These are phyloP conservation scores for Pochonia chlamydosporia DNA, from an alignment of 2,329 filamentous ascomycete genomes.

Conservation along the genomic window DNA sequence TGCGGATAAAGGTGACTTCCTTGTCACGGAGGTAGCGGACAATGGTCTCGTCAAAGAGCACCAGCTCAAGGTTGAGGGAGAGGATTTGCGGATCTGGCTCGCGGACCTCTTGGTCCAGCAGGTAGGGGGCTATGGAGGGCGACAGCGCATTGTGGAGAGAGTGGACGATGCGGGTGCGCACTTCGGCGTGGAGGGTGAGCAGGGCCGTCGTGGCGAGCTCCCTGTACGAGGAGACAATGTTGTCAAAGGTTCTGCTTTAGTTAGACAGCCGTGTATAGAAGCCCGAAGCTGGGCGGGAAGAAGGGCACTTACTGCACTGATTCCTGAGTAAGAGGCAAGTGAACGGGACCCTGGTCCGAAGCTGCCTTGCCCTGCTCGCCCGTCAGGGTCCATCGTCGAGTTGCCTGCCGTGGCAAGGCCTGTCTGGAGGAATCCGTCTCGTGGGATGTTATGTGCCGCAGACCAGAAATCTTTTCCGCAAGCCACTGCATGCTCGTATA, in stretches of 20 bases:
- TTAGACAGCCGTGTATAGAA: slow-evolving; percentile 15
- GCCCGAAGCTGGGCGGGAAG: background rate
- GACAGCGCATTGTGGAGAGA: slow-evolving; percentile 63
- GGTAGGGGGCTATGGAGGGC: slow-evolving; percentile 54
- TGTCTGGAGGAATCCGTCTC: slow-evolving; percentile 60
- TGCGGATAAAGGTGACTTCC: slow-evolving; percentile 71
- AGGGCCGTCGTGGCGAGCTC: slow-evolving; percentile 74
- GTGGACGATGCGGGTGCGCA: slow-evolving; percentile 78
- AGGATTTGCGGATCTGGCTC: slow-evolving; percentile 77
- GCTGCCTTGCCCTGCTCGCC: slow-evolving; percentile 54
- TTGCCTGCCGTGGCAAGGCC: slow-evolving; percentile 49
- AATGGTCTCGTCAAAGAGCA: slow-evolving; percentile 82
- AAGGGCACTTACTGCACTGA: slow-evolving; percentile 62
- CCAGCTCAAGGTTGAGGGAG: slow-evolving; percentile 75
- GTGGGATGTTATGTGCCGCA: slow-evolving; percentile 75
- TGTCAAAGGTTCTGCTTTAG: slow-evolving; percentile 67
- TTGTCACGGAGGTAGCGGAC: slow-evolving; percentile 63
- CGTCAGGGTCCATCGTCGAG: slow-evolving; percentile 78
- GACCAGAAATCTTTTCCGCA: slow-evolving; percentile 69
- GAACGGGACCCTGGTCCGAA: slow-evolving; percentile 62
- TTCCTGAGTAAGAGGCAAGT: slow-evolving; percentile 82
- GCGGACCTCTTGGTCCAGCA: slow-evolving; percentile 64
- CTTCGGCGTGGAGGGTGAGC: slow-evolving; percentile 81
- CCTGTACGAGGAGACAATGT: slow-evolving; percentile 75
- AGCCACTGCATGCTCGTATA: slow-evolving; percentile 99